Evolutionary conservation across 805 yeast genomes (phyloP), one percentile per base, ranked within the genome.

Genomic region (Starmerella powellii): DNA sequence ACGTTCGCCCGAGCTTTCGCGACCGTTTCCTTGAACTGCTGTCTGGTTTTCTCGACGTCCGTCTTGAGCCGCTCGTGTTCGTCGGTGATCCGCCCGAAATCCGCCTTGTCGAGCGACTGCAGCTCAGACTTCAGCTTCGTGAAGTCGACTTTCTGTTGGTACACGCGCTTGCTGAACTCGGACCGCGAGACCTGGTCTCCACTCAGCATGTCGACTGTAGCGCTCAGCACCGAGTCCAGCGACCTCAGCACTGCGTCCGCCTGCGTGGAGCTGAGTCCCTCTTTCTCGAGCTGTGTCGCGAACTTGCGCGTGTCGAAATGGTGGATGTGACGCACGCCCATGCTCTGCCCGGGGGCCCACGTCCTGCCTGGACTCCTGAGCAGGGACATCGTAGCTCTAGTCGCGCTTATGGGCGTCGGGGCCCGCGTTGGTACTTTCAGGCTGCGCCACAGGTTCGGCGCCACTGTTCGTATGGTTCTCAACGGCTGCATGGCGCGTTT

Each of bases 61-160:
- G 82, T 78, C 41, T 80, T 70, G 28, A 91, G 68, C 40, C 85
- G 70, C 54, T 88, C 97, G 56, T 83, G 88, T 58, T 91, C 96
- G 55, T 80, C 82, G 54, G 80, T 78, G 46, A 88, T 71, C 39
- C 76, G 74, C 45, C 81, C 78, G 56, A 83, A 81, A 55, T 91
- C 97, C 21, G 85, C 72, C 57, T 78, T 76, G 63, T 91, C 97
- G 61, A 84, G 74, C 38, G 85, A 77, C 54, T 85, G 87, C 32
- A 91, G 69, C 59, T 88, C 97, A 26, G 95, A 94, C 56, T 87
- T 80, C 46, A 91, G 71, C 57, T 88, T 88, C 30, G 95, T 91
- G 68, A 91, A 88, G 58, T 91, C 97, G 26, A 91, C 96, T 54
- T 88, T 84, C 56, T 91, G 97, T 59, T 88, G 95, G 61, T 91